Conservation (phyloP, 2,329 filamentous ascomycete species). For the Colletotrichum sp. region DNA sequence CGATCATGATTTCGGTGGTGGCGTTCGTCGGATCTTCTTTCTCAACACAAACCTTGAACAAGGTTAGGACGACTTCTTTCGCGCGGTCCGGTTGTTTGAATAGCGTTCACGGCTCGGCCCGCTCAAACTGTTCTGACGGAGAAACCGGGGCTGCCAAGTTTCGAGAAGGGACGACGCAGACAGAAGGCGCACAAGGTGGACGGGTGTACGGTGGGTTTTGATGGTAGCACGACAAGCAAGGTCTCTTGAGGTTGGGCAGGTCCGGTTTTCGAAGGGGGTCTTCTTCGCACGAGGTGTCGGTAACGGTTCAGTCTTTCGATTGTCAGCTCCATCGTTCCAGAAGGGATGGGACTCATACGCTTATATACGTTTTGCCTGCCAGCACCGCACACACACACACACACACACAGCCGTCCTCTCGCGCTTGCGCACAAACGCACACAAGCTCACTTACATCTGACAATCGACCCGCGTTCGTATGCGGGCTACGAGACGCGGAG, state of each 20-base stretch:
- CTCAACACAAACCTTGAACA: not conserved
- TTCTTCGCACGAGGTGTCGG: not conserved
- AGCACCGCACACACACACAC: not conserved
- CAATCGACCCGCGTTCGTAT: slow-evolving; percentile 16
- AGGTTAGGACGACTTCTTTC: not conserved
- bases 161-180: not conserved
- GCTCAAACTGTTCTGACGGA: slow-evolving; percentile 9
- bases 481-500: slow-evolving; percentile 19
- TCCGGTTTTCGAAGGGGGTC: not conserved
- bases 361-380: slow-evolving; percentile 18
- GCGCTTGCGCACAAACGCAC: slow-evolving; percentile 9
- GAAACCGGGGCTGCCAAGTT: slow-evolving; percentile 18
- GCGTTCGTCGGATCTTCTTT: slow-evolving; percentile 3
- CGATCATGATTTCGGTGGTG: not conserved
- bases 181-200: not conserved
- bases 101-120: slow-evolving; percentile 20
- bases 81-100: slow-evolving; percentile 1
- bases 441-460: slow-evolving; percentile 20
- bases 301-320: slow-evolving; percentile 2
- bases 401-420: not conserved
- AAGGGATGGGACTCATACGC: slow-evolving; percentile 14
- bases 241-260: not conserved
- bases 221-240: not conserved
- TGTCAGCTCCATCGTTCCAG: slow-evolving; percentile 2
- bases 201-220: not conserved